Evolutionary conservation across 306 rosid genomes (phyloP).

Genomic region (Quercus robur): DNA sequence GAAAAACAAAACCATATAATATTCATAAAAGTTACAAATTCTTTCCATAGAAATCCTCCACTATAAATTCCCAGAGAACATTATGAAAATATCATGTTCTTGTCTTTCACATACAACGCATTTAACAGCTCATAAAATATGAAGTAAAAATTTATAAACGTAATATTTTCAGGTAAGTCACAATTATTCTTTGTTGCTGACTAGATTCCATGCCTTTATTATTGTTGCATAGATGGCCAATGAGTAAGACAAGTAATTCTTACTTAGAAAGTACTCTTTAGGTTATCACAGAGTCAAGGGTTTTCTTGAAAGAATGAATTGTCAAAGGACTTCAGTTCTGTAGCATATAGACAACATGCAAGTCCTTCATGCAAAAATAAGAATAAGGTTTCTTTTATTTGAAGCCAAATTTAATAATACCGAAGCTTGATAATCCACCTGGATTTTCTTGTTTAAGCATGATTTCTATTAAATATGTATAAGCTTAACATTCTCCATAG

Average conservation of each 20-base stretch:
- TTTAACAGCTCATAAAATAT: too few species aligned
- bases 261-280: not conserved
- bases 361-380: not conserved
- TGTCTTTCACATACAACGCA: too few species aligned
- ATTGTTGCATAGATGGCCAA: not conserved
- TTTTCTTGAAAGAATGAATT: not conserved
- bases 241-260: not conserved
- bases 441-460: conserved; percentile 3
- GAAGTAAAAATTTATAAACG: too few species aligned
- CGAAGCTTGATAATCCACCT: not conserved
- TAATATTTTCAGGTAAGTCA: not conserved
- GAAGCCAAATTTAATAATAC: not conserved
- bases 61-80: not conserved
- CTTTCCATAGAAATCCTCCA: not conserved
- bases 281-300: not conserved
- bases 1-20: not conserved
- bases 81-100: not conserved
- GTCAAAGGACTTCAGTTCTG: not conserved
- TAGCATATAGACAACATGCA: not conserved
- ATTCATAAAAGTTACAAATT: not conserved
- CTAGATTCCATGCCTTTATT: not conserved
- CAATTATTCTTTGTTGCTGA: not conserved
- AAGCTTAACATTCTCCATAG: not conserved
- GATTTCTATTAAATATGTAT: not conserved
- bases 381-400: not conserved